Percentiles rank a stretch among this genome's conserved stretches.
These are phyloP conservation scores for Cantharellus anzutake DNA, from an alignment of 768 basidiomycete species.

Conservation along the genomic window DNA sequence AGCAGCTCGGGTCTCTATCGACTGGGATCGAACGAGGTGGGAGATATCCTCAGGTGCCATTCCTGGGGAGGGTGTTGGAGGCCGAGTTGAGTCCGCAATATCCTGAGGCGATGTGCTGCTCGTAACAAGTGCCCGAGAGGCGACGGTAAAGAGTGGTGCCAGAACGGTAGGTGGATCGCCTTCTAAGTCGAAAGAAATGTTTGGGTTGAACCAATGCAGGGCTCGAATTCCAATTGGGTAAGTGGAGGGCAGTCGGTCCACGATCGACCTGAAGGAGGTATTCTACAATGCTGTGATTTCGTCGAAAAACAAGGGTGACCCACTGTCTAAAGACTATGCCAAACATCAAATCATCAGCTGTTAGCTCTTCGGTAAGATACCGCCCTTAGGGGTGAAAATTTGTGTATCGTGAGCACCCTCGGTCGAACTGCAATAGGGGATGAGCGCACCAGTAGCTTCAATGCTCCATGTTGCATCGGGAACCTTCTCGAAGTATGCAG, in stretches of 20 bases:
- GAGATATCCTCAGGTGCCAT: neutral
- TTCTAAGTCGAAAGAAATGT: neutral
- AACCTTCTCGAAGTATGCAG: neutral
- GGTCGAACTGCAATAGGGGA: neutral
- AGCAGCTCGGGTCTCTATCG: neutral
- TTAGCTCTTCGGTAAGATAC: neutral
- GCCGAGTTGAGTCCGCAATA: neutral
- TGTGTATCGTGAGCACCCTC: neutral
- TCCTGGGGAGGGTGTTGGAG: neutral
- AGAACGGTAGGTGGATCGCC: neutral
- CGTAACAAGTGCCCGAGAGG: neutral
- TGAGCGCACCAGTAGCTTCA: neutral
- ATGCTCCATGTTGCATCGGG: neutral
- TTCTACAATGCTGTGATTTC: neutral
- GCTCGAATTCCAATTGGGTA: neutral
- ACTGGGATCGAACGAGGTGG: neutral
- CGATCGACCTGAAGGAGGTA: neutral
- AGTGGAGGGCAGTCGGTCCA: neutral
- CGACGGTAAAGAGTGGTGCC: neutral
- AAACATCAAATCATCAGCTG: neutral
- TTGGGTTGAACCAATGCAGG: neutral
- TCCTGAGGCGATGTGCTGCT: neutral
- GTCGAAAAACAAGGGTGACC: neutral
- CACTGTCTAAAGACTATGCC: neutral
- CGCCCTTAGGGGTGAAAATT: neutral